These are phyloP conservation scores for Tetrahymena borealis DNA, from an alignment of 73 alveolate species.

Conservation along the genomic window DNA sequence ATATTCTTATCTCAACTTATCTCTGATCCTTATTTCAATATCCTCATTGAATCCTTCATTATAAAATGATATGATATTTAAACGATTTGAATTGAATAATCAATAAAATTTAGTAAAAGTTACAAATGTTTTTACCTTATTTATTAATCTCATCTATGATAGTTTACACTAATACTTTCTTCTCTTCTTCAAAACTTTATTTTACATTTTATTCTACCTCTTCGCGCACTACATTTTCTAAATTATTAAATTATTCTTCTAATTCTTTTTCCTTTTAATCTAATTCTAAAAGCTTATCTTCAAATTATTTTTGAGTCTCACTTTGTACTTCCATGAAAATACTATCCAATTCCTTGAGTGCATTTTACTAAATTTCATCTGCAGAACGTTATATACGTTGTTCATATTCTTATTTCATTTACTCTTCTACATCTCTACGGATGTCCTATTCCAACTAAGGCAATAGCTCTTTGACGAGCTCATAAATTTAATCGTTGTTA, in stretches of 20 bases:
- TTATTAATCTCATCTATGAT: not conserved
- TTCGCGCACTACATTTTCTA: not conserved
- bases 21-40: not conserved
- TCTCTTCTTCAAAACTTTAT: not conserved
- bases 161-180: not conserved
- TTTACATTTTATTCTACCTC: not conserved
- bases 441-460: not conserved
- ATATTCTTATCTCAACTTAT: not conserved
- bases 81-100: not conserved
- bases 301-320: not conserved
- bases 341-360: not conserved
- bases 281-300: not conserved
- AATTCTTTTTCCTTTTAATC: not conserved
- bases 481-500: not conserved
- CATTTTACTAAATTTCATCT: not conserved
- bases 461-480: not conserved
- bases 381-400: not conserved
- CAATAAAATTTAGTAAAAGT: not conserved
- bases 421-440: not conserved
- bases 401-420: not conserved
- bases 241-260: not conserved
- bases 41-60: not conserved
- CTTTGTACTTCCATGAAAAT: not conserved
- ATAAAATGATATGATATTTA: not conserved
- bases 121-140: not conserved